Percentiles rank a stretch among this genome's conserved stretches.
These are phyloP conservation scores for Haplosporangium gracile DNA, from an alignment of 192 early-diverging fungal species.

Conservation along the genomic window DNA sequence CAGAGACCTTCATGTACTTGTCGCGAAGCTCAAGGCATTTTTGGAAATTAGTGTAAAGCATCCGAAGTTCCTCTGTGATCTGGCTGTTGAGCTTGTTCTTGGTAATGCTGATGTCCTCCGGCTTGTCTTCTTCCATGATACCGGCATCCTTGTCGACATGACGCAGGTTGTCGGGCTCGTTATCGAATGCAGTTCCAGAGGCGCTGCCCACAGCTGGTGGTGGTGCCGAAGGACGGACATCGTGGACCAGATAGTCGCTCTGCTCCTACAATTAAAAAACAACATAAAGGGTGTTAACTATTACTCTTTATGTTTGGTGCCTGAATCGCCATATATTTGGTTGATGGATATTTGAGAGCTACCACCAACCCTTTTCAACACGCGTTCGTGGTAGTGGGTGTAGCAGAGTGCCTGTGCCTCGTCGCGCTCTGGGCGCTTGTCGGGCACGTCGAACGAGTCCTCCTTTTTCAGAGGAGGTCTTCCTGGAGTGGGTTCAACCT, in stretches of 20 bases:
- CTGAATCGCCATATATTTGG: neutral
- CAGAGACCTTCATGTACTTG: slow-evolving; percentile 84
- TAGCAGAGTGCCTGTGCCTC: slow-evolving; percentile 8
- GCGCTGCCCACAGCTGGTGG: neutral
- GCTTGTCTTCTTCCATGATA: slow-evolving; percentile 10
- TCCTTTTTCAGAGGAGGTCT: slow-evolving; percentile 5
- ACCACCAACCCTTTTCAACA: slow-evolving; percentile 12
- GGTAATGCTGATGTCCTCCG: slow-evolving; percentile 4
- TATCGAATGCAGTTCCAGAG: slow-evolving; percentile 4
- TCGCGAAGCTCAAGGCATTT: slow-evolving; percentile 83
- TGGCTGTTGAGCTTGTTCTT: slow-evolving; percentile 33
- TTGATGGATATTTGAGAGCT: neutral
- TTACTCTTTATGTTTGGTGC: neutral
- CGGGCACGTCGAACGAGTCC: slow-evolving; percentile 29
- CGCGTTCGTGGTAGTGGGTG: slow-evolving; percentile 20
- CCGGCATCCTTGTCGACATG: neutral
- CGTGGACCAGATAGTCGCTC: slow-evolving; percentile 24
- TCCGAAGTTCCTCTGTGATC: slow-evolving; percentile 71
- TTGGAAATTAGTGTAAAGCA: slow-evolving; percentile 73
- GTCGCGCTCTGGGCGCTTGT: neutral
- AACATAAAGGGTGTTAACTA: neutral
- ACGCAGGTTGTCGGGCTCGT: slow-evolving; percentile 3
- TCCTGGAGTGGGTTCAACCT: neutral
- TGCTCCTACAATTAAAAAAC: slow-evolving; percentile 16
- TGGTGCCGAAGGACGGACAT: neutral